phyloP scores from a whole-genome alignment of 257 asterid genomes.

The Solanum verrucosum region DNA sequence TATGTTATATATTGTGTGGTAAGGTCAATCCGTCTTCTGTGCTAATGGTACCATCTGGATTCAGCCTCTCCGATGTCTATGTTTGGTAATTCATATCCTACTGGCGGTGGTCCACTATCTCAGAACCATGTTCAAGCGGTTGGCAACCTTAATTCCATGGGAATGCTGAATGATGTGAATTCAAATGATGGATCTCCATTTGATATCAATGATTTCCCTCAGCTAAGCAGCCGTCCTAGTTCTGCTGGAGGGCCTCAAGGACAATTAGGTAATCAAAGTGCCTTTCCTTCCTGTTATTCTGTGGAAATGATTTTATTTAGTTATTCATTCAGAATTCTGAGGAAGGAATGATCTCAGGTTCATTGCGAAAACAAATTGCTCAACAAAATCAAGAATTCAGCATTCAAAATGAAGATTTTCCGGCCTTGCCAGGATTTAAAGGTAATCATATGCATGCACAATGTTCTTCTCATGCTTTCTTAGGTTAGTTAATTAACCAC shows the following conservation, averaged over 20 bases:
- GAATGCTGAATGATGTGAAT: slow-evolving; percentile 78
- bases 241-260: slow-evolving; percentile 99
- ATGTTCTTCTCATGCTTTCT: neutral
- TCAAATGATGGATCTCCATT: slow-evolving; percentile 84
- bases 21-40: neutral
- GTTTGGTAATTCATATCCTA: slow-evolving; percentile 72
- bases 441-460: slow-evolving; percentile 31
- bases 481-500: neutral
- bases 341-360: slow-evolving; percentile 44
- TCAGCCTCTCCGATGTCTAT: slow-evolving; percentile 97
- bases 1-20: neutral
- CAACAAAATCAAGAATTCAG: slow-evolving; percentile 99
- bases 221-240: slow-evolving; percentile 81
- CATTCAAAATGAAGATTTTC: slow-evolving; percentile 97
- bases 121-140: slow-evolving; percentile 76
- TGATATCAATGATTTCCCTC: slow-evolving; percentile 96
- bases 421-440: slow-evolving; percentile 95
- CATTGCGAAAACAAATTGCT: slow-evolving; percentile 86
- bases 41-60: slow-evolving; percentile 17
- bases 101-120: slow-evolving; percentile 77
- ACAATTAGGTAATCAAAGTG: slow-evolving; percentile 53
- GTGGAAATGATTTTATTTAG: slow-evolving; percentile 5
- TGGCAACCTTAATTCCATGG: slow-evolving; percentile 61
- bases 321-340: slow-evolving; percentile 8
- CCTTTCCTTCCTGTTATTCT: slow-evolving; percentile 5